Percentiles rank a stretch among this genome's conserved stretches.
Conservation (phyloP, 1,139 yeast genomes). For the Sugiyamaella paludigena region DNA sequence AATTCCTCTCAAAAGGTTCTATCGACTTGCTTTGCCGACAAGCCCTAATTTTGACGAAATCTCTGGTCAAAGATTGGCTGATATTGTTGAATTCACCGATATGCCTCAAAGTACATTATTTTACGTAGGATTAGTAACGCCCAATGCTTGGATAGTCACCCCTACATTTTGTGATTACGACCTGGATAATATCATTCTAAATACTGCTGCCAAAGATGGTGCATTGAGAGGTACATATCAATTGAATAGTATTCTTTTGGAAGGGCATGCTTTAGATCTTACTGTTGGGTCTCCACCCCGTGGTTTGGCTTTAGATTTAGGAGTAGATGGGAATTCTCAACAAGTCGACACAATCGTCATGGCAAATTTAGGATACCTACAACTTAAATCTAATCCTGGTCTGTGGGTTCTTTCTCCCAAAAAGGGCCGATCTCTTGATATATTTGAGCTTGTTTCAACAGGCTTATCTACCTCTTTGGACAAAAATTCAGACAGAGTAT, state of each 20-base stretch:
- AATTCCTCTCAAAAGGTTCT: constrained; percentile 58
- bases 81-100: constrained; percentile 34
- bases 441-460: constrained; percentile 43
- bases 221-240: constrained; percentile 45
- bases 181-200: constrained; percentile 56
- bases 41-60: constrained; percentile 42
- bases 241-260: constrained; percentile 55
- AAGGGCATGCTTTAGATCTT: constrained; percentile 64
- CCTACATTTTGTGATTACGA: constrained; percentile 53
- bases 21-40: constrained; percentile 47
- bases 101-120: constrained; percentile 53
- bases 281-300: constrained; percentile 44
- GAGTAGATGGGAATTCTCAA: constrained; percentile 23
- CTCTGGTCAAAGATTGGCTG: constrained; percentile 26
- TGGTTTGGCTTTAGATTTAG: constrained; percentile 51
- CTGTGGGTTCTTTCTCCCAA: constrained; percentile 52
- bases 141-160: constrained; percentile 62
- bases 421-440: constrained; percentile 42
- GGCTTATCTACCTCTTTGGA: constrained; percentile 32
- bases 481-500: constrained; percentile 21
- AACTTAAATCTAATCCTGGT: constrained; percentile 69
- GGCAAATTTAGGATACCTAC: constrained; percentile 75
- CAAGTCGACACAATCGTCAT: constrained; percentile 61
- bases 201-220: constrained; percentile 33
- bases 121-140: constrained; percentile 60